phyloP scores from a whole-genome alignment of 2,329 filamentous ascomycete genomes.

The Cladosporium sp. region DNA sequence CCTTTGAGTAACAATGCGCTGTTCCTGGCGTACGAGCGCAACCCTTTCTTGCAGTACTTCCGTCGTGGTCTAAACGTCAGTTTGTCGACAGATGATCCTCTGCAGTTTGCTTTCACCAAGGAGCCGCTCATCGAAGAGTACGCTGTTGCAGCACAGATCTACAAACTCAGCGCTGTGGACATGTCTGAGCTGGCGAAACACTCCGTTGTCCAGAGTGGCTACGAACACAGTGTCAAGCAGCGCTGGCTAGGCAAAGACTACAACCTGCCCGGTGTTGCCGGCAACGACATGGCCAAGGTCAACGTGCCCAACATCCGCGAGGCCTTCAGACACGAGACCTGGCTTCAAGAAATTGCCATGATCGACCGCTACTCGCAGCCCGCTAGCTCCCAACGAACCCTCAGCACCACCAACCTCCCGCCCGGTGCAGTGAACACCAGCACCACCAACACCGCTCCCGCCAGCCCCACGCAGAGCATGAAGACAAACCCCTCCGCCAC shows the following conservation, averaged over 20 bases:
- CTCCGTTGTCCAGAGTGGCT: constrained; percentile 91
- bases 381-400: constrained; percentile 17
- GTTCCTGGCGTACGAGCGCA: constrained; percentile 94
- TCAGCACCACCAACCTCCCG: constrained; percentile 34
- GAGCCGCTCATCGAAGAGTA: constrained; percentile 98
- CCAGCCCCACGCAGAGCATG: constrained; percentile 43
- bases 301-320: constrained; percentile 94
- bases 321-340: constrained; percentile 83
- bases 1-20: constrained; percentile 96
- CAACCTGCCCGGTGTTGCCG: constrained; percentile 72
- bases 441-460: constrained; percentile 25
- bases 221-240: constrained; percentile 84
- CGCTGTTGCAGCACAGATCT: constrained; percentile 95
- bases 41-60: constrained; percentile 95
- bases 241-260: constrained; percentile 85
- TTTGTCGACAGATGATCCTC: constrained; percentile 90
- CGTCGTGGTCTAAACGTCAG: constrained; percentile 92
- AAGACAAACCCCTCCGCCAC: constrained; percentile 42
- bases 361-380: constrained; percentile 44
- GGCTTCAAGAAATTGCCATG: constrained; percentile 82
- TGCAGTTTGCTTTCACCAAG: constrained; percentile 98
- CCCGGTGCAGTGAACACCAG: constrained; percentile 24
- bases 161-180: constrained; percentile 93
- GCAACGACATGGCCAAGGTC: constrained; percentile 92
- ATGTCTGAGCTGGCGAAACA: constrained; percentile 99